Conservation (phyloP, 2,329 filamentous ascomycete genomes). For the Claviceps citrina region DNA sequence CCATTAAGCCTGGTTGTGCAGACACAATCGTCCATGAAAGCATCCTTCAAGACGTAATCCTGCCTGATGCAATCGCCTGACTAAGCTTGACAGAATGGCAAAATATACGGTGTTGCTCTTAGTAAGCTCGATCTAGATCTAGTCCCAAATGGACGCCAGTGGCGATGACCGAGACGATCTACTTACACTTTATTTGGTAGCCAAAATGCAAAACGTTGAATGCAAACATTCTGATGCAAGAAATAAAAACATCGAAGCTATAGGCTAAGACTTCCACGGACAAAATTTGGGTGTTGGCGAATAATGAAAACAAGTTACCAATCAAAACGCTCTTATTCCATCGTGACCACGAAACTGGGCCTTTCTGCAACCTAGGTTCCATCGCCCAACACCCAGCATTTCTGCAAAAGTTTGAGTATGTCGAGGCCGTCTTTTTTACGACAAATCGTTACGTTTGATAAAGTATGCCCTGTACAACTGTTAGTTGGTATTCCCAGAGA, state of each 20-base stretch:
- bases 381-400: background rate
- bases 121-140: background rate
- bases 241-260: background rate
- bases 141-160: background rate
- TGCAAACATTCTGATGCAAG: background rate
- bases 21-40: no score
- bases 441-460: constrained; percentile 35
- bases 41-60: background rate
- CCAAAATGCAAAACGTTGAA: background rate
- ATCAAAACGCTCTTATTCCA: background rate
- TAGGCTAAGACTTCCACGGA: background rate
- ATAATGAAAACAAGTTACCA: background rate
- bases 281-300: background rate
- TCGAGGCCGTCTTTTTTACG: constrained; percentile 12
- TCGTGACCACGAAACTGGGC: background rate
- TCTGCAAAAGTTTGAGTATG: background rate
- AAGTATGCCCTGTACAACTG: constrained; percentile 37
- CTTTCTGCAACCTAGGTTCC: background rate
- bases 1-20: no score
- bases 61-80: background rate
- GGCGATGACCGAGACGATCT: background rate
- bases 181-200: background rate
- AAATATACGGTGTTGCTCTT: no score
- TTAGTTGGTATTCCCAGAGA: constrained; percentile 7
- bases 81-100: background rate